Base-by-base conservation (phyloP, 1,284 basidiomycete genomes). In the Flammula alnicola region DNA sequence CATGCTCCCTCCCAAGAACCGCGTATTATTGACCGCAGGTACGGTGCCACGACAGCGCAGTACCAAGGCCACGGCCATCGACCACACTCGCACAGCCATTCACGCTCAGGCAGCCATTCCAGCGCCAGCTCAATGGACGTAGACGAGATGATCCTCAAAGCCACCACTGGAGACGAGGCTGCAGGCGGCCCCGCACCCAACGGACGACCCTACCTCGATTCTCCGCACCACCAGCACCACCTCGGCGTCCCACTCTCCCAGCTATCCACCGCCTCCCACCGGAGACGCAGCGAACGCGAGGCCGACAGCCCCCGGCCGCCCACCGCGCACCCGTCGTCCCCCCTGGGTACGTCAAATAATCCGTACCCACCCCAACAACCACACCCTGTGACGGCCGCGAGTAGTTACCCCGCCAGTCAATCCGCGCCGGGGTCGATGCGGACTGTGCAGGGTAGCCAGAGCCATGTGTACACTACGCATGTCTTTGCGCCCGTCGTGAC, bases 401-500 rank as follows among this genome's bases (percentile, higher is more conserved):
- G 20, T 16, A 27, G n/a, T 5, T 27, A 30, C 17, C n/a, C 16
- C 16, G 31, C 37, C 8, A 39, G 29, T 33, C 37, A 36, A 17
- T 26, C 51, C n/a, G 11, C 23, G 16, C 26, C 23, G 3, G 36
- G 23, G 25, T 36, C 54, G 32, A 44, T 44, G 61, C 49, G 64
- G 12, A 68, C 72, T 4, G 71, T 70, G 4, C 63, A 70, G 9
- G 59, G 67, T 2, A 68, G 70, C 32, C 71, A 76, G 52, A 64
- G 74, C 12, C 69, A 75, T 42, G 75, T 75, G 38, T 81, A 79
- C 56, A 81, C 83, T 57, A 84, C 82, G 0, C 85, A 87, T 61
- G 78, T 85, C 3, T 88, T 88, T 60, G 81, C 83, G 6, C 81
- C 83, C 2, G 79, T 82, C 5, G 81, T 86, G 5, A 86, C 80